Evolutionary conservation across 768 basidiomycete species (phyloP).

Genomic region (Saitozyma sp.): DNA sequence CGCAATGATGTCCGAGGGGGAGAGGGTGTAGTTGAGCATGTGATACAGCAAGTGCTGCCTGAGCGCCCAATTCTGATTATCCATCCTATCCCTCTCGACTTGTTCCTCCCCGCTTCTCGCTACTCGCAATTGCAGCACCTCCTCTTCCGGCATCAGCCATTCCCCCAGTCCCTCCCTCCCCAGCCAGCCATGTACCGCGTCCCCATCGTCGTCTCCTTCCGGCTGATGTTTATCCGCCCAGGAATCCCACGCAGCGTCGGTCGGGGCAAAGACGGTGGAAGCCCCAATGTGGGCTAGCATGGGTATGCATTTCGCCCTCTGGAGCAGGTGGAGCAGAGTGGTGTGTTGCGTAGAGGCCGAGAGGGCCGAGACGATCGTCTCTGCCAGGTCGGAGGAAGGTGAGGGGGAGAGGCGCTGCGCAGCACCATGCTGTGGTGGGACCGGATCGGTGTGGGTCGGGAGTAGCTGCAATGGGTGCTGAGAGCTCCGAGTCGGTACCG

Average conservation of each 20-base stretch:
- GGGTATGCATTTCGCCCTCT: constrained; percentile 82
- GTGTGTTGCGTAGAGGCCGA: constrained; percentile 72
- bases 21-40: constrained; percentile 76
- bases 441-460: no score
- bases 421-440: neutral
- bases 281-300: constrained; percentile 82
- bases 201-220: neutral
- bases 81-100: constrained; percentile 13
- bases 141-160: constrained; percentile 54
- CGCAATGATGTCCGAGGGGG: constrained; percentile 21
- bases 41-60: constrained; percentile 94
- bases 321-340: constrained; percentile 72
- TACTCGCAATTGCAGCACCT: constrained; percentile 39
- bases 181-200: constrained; percentile 23
- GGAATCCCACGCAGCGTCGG: constrained; percentile 70
- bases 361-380: constrained; percentile 71
- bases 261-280: constrained; percentile 89
- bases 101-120: neutral
- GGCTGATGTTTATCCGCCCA: constrained; percentile 40
- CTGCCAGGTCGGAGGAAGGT: constrained; percentile 12
- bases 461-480: neutral
- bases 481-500: neutral
- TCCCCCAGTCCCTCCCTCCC: constrained; percentile 40
- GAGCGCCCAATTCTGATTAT: constrained; percentile 62
- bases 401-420: neutral